Evolutionary conservation across 148 eudicot species (phyloP).

Genomic region (Oxyria digyna): DNA sequence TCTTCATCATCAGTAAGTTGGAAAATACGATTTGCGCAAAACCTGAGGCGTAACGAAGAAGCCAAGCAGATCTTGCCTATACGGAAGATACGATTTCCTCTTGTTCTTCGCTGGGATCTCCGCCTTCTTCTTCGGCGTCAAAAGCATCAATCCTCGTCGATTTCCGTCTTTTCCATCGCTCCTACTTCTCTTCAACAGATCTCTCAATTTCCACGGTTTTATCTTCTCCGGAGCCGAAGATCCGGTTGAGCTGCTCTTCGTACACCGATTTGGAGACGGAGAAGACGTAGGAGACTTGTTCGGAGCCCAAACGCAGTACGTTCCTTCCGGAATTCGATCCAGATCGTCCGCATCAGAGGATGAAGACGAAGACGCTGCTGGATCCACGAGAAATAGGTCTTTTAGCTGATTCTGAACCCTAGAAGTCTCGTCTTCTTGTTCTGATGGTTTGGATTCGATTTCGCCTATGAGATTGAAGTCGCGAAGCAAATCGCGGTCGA

Average conservation of each 20-base stretch:
- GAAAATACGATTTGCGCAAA: slow-evolving; percentile 1
- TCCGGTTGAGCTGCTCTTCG: slow-evolving; percentile 46
- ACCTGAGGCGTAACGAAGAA: slow-evolving; percentile 13
- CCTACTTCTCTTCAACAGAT: slow-evolving; percentile 30
- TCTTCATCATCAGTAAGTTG: background rate
- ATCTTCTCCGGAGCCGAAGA: slow-evolving; percentile 27
- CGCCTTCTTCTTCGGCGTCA: slow-evolving; percentile 14
- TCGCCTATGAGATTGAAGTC: background rate
- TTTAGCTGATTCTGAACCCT: background rate
- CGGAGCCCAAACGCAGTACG: slow-evolving; percentile 43
- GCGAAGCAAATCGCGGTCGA: slow-evolving; percentile 4
- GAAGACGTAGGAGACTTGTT: slow-evolving; percentile 6
- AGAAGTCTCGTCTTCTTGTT: background rate
- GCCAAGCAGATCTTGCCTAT: slow-evolving; percentile 26
- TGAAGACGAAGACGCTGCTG: background rate
- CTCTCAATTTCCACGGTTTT: slow-evolving; percentile 32
- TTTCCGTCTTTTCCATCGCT: slow-evolving; percentile 35
- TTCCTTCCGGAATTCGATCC: slow-evolving; percentile 21
- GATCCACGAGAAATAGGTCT: background rate
- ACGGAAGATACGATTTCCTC: slow-evolving; percentile 29
- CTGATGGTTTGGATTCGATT: background rate
- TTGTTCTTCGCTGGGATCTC: slow-evolving; percentile 8
- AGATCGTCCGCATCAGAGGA: slow-evolving; percentile 25
- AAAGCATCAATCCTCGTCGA: slow-evolving; percentile 22
- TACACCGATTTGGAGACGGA: slow-evolving; percentile 21